phyloP scores from a whole-genome alignment of 768 basidiomycete genomes.

The Lactarius indigo region DNA sequence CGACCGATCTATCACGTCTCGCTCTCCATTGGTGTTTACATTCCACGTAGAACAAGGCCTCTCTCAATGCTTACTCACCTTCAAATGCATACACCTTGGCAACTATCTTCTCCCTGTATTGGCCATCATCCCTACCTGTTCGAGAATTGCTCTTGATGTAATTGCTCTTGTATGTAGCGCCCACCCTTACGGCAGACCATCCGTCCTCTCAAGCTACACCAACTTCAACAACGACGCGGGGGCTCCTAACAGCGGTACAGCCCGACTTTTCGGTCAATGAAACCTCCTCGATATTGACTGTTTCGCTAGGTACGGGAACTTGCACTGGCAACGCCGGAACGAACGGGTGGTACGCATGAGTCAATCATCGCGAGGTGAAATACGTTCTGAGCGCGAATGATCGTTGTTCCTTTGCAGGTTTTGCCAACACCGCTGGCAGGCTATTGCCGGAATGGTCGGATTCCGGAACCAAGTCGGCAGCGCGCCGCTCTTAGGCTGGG shows the following conservation, averaged over 20 bases:
- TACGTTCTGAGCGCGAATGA: too few species aligned
- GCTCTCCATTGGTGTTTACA: not conserved
- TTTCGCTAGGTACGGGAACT: constrained; percentile 40
- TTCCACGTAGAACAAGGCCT: constrained; percentile 41
- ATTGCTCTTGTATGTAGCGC: constrained; percentile 32
- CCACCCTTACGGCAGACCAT: constrained; percentile 63
- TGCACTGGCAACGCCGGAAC: constrained; percentile 49
- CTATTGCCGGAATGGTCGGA: constrained; percentile 56
- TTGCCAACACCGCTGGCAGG: constrained; percentile 61
- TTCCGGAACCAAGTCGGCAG: constrained; percentile 58
- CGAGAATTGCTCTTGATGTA: not conserved
- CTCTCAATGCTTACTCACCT: constrained; percentile 56
- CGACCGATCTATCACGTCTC: constrained; percentile 10
- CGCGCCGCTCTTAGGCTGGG: constrained; percentile 52
- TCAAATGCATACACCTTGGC: constrained; percentile 63
- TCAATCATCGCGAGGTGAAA: not conserved
- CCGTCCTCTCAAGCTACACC: constrained; percentile 55
- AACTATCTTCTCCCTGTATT: constrained; percentile 54
- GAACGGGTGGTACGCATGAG: constrained; percentile 44
- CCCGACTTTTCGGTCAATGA: not conserved
- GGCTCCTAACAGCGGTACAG: constrained; percentile 53
- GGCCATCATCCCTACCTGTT: not conserved
- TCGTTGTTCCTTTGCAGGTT: constrained; percentile 33
- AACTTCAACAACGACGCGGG: constrained; percentile 52
- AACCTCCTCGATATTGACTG: not conserved